Percentiles rank a stretch among this genome's conserved stretches.
Conservation (phyloP, 2,329 filamentous ascomycete species). For the Monilinia fructicola region DNA sequence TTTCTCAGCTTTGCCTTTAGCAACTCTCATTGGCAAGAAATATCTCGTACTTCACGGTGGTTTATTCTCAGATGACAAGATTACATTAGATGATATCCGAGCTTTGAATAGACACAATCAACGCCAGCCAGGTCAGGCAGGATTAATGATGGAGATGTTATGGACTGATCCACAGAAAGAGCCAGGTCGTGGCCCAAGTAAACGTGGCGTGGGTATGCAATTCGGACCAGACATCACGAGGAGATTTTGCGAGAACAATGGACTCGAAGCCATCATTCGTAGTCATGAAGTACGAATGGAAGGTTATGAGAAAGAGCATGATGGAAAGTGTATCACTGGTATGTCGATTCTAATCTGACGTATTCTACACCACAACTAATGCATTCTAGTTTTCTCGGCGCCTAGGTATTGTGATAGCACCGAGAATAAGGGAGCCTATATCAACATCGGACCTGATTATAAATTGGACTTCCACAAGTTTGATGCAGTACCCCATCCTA, state of each 20-base stretch:
- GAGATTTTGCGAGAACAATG: slow-evolving; percentile 94
- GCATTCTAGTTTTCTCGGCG: slow-evolving; percentile 78
- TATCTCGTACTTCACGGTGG: slow-evolving; percentile 93
- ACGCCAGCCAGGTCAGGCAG: slow-evolving; percentile 86
- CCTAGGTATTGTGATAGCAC: slow-evolving; percentile 97
- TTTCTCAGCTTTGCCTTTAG: slow-evolving; percentile 89
- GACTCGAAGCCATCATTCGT: slow-evolving; percentile 89
- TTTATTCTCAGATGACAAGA: slow-evolving; percentile 91
- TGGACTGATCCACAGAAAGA: slow-evolving; percentile 94
- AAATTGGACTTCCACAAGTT: slow-evolving; percentile 93
- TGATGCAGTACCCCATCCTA: slow-evolving; percentile 92
- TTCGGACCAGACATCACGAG: slow-evolving; percentile 97
- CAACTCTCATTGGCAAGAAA: slow-evolving; percentile 86
- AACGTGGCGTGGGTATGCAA: slow-evolving; percentile 92
- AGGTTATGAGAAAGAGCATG: slow-evolving; percentile 97
- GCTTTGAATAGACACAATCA: slow-evolving; percentile 90
- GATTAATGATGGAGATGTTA: slow-evolving; percentile 99
- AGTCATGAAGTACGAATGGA: slow-evolving; percentile 99
- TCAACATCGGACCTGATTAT: slow-evolving; percentile 90
- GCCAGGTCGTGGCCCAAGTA: slow-evolving; percentile 87
- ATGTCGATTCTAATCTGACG: slow-evolving; percentile 38
- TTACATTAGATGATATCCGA: slow-evolving; percentile 88
- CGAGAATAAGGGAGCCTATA: slow-evolving; percentile 97
- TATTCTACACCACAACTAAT: not conserved
- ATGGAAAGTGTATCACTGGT: slow-evolving; percentile 92